Conservation (phyloP, 1,139 yeast genomes). For the Entelexis paramagnoliae region DNA sequence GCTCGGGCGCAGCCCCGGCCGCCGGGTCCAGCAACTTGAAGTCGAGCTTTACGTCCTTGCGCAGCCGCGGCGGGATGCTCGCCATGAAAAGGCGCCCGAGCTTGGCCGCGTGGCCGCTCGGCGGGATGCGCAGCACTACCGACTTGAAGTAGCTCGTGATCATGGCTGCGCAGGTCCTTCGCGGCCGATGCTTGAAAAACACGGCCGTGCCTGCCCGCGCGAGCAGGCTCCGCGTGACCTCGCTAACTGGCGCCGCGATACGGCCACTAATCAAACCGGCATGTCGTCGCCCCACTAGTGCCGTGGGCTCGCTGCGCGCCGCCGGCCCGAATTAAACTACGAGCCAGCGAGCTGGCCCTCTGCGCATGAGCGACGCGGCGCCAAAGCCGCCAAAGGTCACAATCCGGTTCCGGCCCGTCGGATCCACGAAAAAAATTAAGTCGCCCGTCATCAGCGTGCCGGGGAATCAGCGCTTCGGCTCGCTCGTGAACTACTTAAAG, state of each 20-base stretch:
- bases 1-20: slow-evolving; percentile 44
- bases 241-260: too few relatives aligned
- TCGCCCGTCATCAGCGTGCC: slow-evolving; percentile 32
- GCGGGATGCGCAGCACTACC: slow-evolving; percentile 22
- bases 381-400: slow-evolving; percentile 22
- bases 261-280: too few relatives aligned
- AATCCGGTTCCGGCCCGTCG: slow-evolving; percentile 34
- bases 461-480: slow-evolving; percentile 31
- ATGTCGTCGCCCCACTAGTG: too few relatives aligned
- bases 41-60: slow-evolving; percentile 27
- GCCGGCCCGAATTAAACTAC: too few relatives aligned
- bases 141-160: slow-evolving; percentile 25
- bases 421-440: slow-evolving; percentile 33
- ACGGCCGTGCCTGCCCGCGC: background rate
- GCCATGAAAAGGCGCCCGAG: slow-evolving; percentile 72
- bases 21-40: slow-evolving; percentile 27
- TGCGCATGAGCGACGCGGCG: background rate
- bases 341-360: too few relatives aligned
- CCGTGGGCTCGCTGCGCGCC: too few relatives aligned
- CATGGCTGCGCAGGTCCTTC: slow-evolving; percentile 13
- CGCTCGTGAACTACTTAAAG: slow-evolving; percentile 32
- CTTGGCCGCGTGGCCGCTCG: slow-evolving; percentile 40
- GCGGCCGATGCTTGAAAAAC: background rate
- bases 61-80: slow-evolving; percentile 53
- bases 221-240: too few relatives aligned